Percentiles rank a stretch among this genome's conserved stretches.
Conservation (phyloP, 345 rosid species). For the Isatis tinctoria region DNA sequence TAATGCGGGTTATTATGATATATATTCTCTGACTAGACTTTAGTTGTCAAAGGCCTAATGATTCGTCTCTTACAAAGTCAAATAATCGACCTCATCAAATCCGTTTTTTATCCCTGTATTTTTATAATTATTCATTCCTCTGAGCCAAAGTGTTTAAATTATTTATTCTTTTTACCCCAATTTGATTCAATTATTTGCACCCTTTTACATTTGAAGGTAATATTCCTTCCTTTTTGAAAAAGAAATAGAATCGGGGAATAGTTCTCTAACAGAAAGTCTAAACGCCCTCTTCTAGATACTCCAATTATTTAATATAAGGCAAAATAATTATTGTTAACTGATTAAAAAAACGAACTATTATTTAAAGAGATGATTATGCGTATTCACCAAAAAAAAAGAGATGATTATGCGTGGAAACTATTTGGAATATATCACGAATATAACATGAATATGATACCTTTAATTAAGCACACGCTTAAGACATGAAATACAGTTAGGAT, state of each 20-base stretch:
- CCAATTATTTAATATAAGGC: neutral
- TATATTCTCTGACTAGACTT: slow-evolving; percentile 21
- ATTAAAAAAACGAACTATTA: neutral
- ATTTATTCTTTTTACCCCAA: slow-evolving; percentile 6
- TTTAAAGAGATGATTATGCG: slow-evolving; percentile 8
- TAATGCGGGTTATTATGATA: neutral
- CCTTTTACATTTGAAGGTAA: slow-evolving; percentile 11
- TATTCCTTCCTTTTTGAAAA: neutral
- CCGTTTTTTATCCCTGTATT: neutral
- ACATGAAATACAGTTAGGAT: slow-evolving; percentile 23
- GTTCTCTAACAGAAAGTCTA: neutral
- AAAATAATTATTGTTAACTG: neutral
- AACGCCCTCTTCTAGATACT: neutral
- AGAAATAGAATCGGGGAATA: neutral
- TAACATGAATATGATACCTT: slow-evolving; percentile 21
- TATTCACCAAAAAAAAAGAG: no score
- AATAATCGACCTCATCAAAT: neutral
- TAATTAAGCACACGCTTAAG: slow-evolving; percentile 12
- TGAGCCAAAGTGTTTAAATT: neutral
- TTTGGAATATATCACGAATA: slow-evolving; percentile 19
- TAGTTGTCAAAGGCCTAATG: slow-evolving; percentile 21
- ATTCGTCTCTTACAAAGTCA: slow-evolving; percentile 25
- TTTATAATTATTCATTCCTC: neutral
- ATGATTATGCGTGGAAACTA: slow-evolving; percentile 25
- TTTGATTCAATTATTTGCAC: slow-evolving; percentile 13